Base-by-base conservation (phyloP, 805 yeast genomes). In the Sugiyamaella smithiae region DNA sequence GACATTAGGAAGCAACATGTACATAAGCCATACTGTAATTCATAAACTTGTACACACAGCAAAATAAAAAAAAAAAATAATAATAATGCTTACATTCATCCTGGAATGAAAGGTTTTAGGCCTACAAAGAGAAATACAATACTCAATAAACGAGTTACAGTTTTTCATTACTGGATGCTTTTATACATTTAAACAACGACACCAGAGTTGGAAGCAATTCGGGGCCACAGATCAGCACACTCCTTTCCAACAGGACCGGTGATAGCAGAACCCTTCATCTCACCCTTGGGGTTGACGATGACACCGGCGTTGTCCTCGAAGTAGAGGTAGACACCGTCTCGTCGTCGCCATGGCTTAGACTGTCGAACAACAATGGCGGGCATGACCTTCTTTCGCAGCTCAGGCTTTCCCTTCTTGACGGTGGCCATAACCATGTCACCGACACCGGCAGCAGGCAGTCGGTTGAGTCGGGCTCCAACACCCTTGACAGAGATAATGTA, bases 201-300 rank as follows among this genome's bases (percentile, higher is more conserved):
- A 88, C 99, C 99, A 69, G 99, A 93, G 91, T 88, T 88, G 67
- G 97, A 89, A 72, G 99, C 98, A 81, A 93, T 93, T 83, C 99
- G 88, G 76, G 99, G 99, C 99, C 99, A 93, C 77, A 93, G 86
- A 75, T 93, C 99, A 75, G 99, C 99, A 84, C 99, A 95, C 83
- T 93, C 99, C 82, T 93, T 93, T 76, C 97, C 98, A 73, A 93
- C 99, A 71, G 99, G 99, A 77, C 99, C 99, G 72, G 99, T 95
- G 76, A 93, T 93, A 71, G 99, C 99, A 66, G 99, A 95, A 80
- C 99, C 99, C 84, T 93, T 93, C 99, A 95, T 93, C 80, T 93
- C 99, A 83, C 99, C 99, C 93, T 93, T 93, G 74, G 99, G 99
- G 82, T 93, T 93, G 75, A 93, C 99, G 73, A 93, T 93, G 76